Conservation (phyloP, 83 land plant genomes). For the Larix sibirica region DNA sequence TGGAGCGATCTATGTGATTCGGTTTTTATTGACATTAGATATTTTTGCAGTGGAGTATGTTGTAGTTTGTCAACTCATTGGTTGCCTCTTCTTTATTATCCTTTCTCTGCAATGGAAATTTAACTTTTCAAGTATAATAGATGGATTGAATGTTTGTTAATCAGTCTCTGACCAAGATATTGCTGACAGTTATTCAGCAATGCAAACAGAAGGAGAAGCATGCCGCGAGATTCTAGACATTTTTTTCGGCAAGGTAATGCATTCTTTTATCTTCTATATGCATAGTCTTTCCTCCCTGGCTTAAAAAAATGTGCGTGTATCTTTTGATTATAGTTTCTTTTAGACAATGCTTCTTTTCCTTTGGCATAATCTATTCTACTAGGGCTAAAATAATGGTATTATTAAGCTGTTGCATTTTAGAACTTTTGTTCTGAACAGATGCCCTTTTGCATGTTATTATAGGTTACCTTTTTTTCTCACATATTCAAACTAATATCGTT, state of each 20-base stretch:
- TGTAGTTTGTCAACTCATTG: not conserved
- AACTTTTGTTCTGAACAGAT: not conserved
- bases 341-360: too few species aligned
- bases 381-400: too few species aligned
- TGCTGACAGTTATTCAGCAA: not conserved
- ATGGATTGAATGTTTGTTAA: not conserved
- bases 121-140: not conserved
- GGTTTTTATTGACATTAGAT: too few species aligned
- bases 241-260: constrained; percentile 2
- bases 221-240: constrained; percentile 5
- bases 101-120: not conserved
- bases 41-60: not conserved
- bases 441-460: not conserved
- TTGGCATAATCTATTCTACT: too few species aligned
- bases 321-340: too few species aligned
- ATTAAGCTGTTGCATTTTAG: too few species aligned
- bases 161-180: not conserved
- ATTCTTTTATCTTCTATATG: not conserved
- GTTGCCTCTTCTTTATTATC: not conserved
- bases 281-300: too few species aligned
- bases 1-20: too few species aligned
- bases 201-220: constrained; percentile 8
- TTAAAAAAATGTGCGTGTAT: too few species aligned
- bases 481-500: not conserved
- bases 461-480: too few species aligned